Base-by-base conservation (phyloP, 441 rosid species). In the Theobroma grandiflorum region DNA sequence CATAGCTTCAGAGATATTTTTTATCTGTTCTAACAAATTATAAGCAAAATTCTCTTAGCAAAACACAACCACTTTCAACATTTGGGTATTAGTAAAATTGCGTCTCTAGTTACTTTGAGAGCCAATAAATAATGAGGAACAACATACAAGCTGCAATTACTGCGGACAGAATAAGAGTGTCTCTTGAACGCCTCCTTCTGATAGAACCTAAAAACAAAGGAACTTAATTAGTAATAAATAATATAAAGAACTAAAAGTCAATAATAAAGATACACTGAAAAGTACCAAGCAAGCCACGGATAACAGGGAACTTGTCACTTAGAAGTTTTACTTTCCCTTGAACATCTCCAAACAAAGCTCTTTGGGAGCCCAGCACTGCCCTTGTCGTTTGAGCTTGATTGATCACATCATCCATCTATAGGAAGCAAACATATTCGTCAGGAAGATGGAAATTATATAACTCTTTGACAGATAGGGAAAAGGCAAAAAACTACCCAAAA, bases 81-180 rank as follows among this genome's bases (percentile, higher is more conserved):
- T 72, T 77, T 78, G 6, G 31, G 20, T 69, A 58, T 78, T 71
- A 53, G 20, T 9, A 52, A 64, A 37, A 69, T 79, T 59, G 11
- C 61, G 69, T 63, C 71, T 68, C 62, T 49, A 76, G 79, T 85
- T 86, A 97, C 82, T 97, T 95, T 8, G 98, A 94, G 80, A 95
- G 94, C 98, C 99, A 97, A 80, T 95, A 97, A 88, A 97, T 87
- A 52, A 97, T 90, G 82, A 97, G 90, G 87, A 97, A 95, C 90
- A 97, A 85, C 52, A 96, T 94, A 86, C 99, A 95, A 75, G 91
- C 98, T 52, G 97, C 98, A 20, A 95, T 95, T 2, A 97, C 99
- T 14, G 98, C 97, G 0, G 97, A 90, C 64, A 97, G 95, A 81
- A 97, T 94, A 49, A 93, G 88, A 3, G 95, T 94, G 91, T 95